Evolutionary conservation across 164 flowering plant species (phyloP), one percentile per base, ranked within the genome.

Genomic region (Kingdonia uniflora): DNA sequence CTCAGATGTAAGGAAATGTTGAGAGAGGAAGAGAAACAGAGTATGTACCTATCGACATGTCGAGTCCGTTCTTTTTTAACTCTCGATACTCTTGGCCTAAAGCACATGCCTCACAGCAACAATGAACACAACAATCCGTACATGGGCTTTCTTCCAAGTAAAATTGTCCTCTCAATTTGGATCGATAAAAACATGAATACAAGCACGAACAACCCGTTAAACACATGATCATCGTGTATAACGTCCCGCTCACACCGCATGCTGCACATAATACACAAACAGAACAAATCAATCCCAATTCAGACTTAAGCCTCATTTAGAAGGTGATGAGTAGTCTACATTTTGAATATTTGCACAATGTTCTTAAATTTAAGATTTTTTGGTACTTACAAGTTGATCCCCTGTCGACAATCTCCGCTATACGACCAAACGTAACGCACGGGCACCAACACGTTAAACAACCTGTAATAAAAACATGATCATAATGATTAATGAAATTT

Each of bases 31-130:
- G 13, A 3, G 35, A 8, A 29, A 8, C 4, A 3, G 35, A 3
- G 35, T 29, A 29, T 29, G 35, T 47, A 47, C 51, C 51, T 47
- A 47, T 47, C 13, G 51, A 47, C 51, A 47, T 47, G 25, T 47
- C 51, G 14, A 47, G 19, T 22, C 51, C 51, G 1, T 47, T 19
- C 0, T 22, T 7, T 25, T 47, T 47, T 23, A 47, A 23, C 23
- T 47, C 51, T 22, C 29, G 17, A 25, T 47, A 47, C 19, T 47
- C 51, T 47, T 47, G 51, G 23, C 51, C 21, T 14, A 22, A 47
- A 2, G 51, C 25, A 22, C 51, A 47, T 22, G 11, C 51, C 29
- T 47, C 51, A 13, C 51, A 47, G 26, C 51, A 47, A 13, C 51
- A 47, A 47, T 47, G 51, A 22, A 47, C 14, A 20, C 51, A 47